Evolutionary conservation across 192 early-diverging fungal genomes (phyloP).

Genomic region (Allomyces macrogynus): DNA sequence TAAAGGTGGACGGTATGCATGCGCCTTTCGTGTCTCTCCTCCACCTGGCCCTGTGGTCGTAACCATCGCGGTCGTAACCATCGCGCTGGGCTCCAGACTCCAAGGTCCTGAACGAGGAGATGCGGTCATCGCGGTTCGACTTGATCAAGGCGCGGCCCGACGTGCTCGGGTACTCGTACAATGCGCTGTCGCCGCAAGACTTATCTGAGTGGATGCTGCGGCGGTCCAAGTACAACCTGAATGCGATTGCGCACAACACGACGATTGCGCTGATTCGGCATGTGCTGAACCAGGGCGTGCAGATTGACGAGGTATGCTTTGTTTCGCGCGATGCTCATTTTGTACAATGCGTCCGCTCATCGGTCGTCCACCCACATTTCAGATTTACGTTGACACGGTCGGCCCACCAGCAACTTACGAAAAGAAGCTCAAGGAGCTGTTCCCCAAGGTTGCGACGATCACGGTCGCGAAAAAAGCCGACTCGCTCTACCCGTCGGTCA

Average conservation of each 20-base stretch:
- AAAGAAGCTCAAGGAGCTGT: constrained; percentile 44
- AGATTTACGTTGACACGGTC: constrained; percentile 89
- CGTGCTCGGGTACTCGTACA: constrained; percentile 66
- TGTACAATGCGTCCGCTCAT: not conserved
- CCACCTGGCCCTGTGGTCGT: not conserved
- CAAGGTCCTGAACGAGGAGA: constrained; percentile 65
- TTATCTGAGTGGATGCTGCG: constrained; percentile 82
- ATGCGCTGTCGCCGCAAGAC: constrained; percentile 66
- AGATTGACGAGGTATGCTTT: constrained; percentile 40
- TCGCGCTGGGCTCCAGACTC: constrained; percentile 41
- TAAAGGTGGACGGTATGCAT: not conserved
- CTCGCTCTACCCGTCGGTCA: constrained; percentile 76
- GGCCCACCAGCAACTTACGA: constrained; percentile 75
- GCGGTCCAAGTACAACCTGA: constrained; percentile 79
- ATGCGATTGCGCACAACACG: constrained; percentile 78
- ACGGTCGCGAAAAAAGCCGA: constrained; percentile 91
- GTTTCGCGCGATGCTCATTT: not conserved
- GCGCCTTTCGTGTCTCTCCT: not conserved
- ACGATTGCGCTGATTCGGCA: constrained; percentile 71
- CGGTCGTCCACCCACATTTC: not conserved
- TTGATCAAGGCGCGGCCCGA: constrained; percentile 30
- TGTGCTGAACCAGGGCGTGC: constrained; percentile 36
- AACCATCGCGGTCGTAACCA: too few species aligned
- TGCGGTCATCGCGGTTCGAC: constrained; percentile 47
- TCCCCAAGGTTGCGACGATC: constrained; percentile 50